These are phyloP conservation scores for Alternaria angustiovoidea DNA, from an alignment of 2,329 filamentous ascomycete genomes.

Conservation along the genomic window DNA sequence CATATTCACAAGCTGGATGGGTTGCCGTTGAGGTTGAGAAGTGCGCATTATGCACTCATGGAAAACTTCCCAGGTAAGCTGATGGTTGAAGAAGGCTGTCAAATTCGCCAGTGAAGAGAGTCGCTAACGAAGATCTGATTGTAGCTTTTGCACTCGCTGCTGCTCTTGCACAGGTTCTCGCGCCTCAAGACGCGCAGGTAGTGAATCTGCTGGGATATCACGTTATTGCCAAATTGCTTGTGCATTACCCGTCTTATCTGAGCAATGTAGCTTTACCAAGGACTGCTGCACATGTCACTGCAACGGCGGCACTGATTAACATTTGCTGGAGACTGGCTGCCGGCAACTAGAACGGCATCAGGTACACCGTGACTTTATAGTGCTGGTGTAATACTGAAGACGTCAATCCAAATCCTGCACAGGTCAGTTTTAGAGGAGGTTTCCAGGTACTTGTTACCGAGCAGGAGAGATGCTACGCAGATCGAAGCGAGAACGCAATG, in stretches of 20 bases:
- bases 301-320: conserved; percentile 33
- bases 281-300: conserved; percentile 27
- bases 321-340: conserved; percentile 34
- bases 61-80: conserved; percentile 33
- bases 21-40: conserved; percentile 28
- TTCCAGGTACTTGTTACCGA: not conserved
- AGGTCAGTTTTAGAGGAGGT: not conserved
- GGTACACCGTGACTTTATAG: conserved; percentile 3
- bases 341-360: conserved; percentile 15
- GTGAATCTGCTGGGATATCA: conserved; percentile 33
- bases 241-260: conserved; percentile 33
- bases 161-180: conserved; percentile 31
- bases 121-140: not conserved
- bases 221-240: conserved; percentile 32
- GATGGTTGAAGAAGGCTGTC: not conserved
- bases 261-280: conserved; percentile 28
- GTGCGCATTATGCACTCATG: conserved; percentile 33
- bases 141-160: conserved; percentile 31
- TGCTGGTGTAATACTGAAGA: not conserved
- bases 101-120: not conserved
- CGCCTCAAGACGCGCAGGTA: conserved; percentile 31
- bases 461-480: not conserved
- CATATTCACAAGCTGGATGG: conserved; percentile 22
- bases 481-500: not conserved
- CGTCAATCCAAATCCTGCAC: not conserved